Conservation (phyloP, 139 green algal genomes). For the Tetradesmus obliquus region DNA sequence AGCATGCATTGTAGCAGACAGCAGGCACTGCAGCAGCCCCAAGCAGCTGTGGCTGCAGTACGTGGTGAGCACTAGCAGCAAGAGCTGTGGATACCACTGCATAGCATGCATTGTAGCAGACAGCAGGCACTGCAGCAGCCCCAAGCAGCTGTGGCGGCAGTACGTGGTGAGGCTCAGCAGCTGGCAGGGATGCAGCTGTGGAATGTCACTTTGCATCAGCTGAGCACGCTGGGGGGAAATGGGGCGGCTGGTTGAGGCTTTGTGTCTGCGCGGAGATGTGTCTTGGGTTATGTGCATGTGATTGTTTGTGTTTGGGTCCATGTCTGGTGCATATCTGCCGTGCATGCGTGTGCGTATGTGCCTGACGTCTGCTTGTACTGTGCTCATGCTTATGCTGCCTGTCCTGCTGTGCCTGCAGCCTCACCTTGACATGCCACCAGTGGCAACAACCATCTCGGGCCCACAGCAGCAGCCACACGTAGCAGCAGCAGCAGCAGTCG, state of each 20-base stretch:
- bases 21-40: not conserved
- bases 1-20: not conserved
- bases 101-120: not conserved
- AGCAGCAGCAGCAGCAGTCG: slow-evolving; percentile 28
- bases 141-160: not conserved
- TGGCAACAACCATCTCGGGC: not conserved
- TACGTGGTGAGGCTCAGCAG: not conserved
- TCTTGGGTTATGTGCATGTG: no score
- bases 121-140: not conserved
- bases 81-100: not conserved
- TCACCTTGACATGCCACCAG: not conserved
- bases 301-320: no score
- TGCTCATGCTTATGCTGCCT: no score
- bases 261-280: no score
- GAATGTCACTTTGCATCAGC: no score
- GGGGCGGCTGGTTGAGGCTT: no score
- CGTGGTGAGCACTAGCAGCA: not conserved
- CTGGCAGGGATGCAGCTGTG: no score
- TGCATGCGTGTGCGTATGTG: no score
- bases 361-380: not conserved
- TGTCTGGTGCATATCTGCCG: no score
- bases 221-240: no score
- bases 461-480: not conserved
- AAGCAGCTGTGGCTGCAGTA: not conserved
- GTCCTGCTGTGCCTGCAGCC: slow-evolving; percentile 17